A percentile compares a stretch with the other conserved stretches of the same genome.
phyloP scores from a whole-genome alignment of 805 yeast genomes.

The Ogataea pilisensis region DNA sequence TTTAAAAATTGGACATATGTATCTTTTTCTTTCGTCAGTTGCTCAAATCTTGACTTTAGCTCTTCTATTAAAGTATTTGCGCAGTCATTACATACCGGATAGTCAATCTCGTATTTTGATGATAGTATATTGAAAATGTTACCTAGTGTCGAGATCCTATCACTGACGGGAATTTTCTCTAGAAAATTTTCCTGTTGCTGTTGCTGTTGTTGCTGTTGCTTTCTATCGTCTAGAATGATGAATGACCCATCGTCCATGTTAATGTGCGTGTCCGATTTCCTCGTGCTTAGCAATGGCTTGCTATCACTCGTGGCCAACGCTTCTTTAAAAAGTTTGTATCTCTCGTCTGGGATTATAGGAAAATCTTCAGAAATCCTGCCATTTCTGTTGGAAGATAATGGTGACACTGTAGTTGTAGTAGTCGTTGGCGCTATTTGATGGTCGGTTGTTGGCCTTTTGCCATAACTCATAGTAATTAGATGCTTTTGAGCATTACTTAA shows the following conservation, averaged over 20 bases:
- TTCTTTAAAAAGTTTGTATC: constrained; percentile 35
- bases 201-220: constrained; percentile 15
- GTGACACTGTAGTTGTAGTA: neutral
- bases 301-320: constrained; percentile 23
- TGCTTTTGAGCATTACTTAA: constrained; percentile 53
- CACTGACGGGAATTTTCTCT: constrained; percentile 30
- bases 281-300: constrained; percentile 19
- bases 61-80: constrained; percentile 61
- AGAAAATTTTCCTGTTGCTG: constrained; percentile 11
- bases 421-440: constrained; percentile 19
- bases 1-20: constrained; percentile 69
- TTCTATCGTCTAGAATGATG: constrained; percentile 23
- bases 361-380: constrained; percentile 22
- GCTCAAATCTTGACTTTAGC: constrained; percentile 66
- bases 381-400: constrained; percentile 7
- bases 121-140: constrained; percentile 71
- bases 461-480: constrained; percentile 38
- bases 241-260: constrained; percentile 26
- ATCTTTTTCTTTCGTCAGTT: constrained; percentile 72
- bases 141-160: constrained; percentile 44
- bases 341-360: constrained; percentile 34
- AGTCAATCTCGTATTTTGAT: constrained; percentile 73
- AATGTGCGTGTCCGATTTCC: constrained; percentile 8
- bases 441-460: constrained; percentile 21
- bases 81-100: constrained; percentile 88